Conservation (phyloP, 345 rosid species). For the Melaleuca quinquenervia region DNA sequence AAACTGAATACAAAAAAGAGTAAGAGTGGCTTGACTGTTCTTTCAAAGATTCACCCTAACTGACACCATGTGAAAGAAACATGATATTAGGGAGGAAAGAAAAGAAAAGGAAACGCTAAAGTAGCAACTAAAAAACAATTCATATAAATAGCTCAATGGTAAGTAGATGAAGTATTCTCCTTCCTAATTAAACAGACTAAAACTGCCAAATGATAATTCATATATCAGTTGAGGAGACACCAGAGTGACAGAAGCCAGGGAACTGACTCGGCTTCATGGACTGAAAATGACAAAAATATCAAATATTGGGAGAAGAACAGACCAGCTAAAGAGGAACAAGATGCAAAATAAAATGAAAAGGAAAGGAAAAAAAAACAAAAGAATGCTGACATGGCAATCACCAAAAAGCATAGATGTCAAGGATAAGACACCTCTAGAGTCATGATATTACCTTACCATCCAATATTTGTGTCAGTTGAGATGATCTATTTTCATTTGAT, state of each 20-base stretch:
- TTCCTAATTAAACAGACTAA: background rate
- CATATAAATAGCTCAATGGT: background rate
- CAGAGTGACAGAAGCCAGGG: background rate
- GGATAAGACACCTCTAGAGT: background rate
- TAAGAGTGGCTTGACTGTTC: background rate
- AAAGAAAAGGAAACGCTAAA: background rate
- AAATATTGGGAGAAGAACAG: background rate
- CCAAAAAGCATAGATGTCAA: background rate
- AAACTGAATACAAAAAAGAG: background rate
- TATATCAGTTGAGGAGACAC: background rate
- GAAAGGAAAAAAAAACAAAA: background rate
- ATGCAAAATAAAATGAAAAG: background rate
- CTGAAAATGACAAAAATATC: background rate
- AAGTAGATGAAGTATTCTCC: background rate
- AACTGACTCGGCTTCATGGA: background rate
- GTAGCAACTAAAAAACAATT: background rate
- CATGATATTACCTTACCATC: background rate
- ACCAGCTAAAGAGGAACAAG: background rate
- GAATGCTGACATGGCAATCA: background rate
- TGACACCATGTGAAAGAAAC: background rate
- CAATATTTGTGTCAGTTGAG: background rate
- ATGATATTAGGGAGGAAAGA: background rate
- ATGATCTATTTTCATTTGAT: conserved; percentile 8
- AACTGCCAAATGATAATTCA: background rate
- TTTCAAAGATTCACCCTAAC: background rate